Evolutionary conservation across 31 red algal genomes (phyloP).

Genomic region (Asparagopsis taxiformis): DNA sequence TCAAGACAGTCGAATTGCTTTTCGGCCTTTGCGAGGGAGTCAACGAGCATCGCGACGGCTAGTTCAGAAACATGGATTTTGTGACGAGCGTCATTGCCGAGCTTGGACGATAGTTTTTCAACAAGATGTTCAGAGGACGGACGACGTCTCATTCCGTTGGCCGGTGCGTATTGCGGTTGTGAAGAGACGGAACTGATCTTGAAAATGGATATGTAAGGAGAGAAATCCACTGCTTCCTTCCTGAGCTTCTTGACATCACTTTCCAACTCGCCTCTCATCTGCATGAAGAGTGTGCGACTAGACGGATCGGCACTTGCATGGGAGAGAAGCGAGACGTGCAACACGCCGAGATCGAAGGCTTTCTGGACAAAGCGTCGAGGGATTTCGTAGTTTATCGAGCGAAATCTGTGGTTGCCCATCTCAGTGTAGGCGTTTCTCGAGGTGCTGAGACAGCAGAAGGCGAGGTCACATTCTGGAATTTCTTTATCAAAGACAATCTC

Average conservation of each 20-base stretch:
- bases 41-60: conserved; percentile 34
- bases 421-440: conserved; percentile 17
- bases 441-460: conserved; percentile 27
- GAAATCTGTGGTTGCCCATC: conserved; percentile 20
- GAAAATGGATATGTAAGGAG: conserved; percentile 44
- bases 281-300: conserved; percentile 20
- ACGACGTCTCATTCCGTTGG: no score
- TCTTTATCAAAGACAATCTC: background rate
- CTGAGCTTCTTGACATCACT: conserved; percentile 4
- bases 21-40: no score
- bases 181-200: no score
- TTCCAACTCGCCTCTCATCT: conserved; percentile 33
- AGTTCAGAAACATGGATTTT: no score
- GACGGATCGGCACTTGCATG: conserved; percentile 31
- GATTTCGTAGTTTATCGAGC: conserved; percentile 10
- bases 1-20: no score
- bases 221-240: conserved; percentile 33
- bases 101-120: no score
- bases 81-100: no score
- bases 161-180: no score
- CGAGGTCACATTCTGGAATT: conserved; percentile 40
- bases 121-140: no score
- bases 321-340: conserved; percentile 27
- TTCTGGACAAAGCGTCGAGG: conserved; percentile 25
- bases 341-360: conserved; percentile 43